Evolutionary conservation across 805 yeast genomes (phyloP).

Genomic region (Schwanniomyces polymorphus): DNA sequence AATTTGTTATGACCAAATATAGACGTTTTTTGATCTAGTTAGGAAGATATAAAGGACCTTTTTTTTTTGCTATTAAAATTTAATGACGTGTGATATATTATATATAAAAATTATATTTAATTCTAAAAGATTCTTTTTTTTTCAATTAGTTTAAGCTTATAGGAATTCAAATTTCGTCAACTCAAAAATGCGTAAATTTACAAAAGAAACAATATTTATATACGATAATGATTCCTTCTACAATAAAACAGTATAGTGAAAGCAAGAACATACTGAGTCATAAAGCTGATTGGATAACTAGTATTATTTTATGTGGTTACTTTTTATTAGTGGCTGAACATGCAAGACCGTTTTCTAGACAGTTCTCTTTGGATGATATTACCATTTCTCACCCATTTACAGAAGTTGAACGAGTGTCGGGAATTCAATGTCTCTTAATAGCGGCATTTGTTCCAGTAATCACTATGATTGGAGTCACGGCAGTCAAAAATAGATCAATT

Average conservation of each 20-base stretch:
- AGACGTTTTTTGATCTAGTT: not conserved
- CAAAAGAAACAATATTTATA: not conserved
- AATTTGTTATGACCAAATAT: not conserved
- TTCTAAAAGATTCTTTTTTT: not conserved
- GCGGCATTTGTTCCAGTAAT: conserved; percentile 29
- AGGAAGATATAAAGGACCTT: not conserved
- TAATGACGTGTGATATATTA: not conserved
- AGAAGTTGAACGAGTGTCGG: conserved; percentile 28
- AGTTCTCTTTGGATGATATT: conserved; percentile 30
- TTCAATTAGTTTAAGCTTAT: not conserved
- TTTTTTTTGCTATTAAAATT: not conserved
- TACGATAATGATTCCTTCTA: not conserved
- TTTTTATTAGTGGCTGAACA: conserved; percentile 31
- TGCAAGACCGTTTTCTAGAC: conserved; percentile 34
- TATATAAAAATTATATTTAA: not conserved
- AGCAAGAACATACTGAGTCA: conserved; percentile 3
- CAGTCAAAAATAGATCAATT: not conserved
- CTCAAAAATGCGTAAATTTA: not conserved
- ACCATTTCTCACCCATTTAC: conserved; percentile 39
- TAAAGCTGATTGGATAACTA: conserved; percentile 30
- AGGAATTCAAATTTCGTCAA: not conserved
- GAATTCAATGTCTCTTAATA: conserved; percentile 24
- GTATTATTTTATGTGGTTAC: conserved; percentile 18
- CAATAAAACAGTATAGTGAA: not conserved
- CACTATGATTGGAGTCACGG: conserved; percentile 21